These are phyloP conservation scores for Pachysolen tannophilus DNA, from an alignment of 805 yeast species.

Conservation along the genomic window DNA sequence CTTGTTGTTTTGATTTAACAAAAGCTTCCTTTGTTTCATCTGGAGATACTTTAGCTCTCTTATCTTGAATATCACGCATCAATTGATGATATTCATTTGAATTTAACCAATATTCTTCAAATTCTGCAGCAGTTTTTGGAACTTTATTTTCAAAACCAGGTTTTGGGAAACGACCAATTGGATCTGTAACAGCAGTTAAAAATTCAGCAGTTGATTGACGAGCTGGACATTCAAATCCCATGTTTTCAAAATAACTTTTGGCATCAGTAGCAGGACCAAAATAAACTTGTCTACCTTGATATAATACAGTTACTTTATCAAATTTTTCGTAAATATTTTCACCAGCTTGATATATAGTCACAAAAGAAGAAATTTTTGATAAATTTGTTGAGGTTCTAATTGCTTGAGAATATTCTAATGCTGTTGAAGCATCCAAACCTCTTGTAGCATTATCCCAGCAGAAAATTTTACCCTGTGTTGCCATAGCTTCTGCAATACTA, in stretches of 20 bases:
- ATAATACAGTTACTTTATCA: constrained; percentile 52
- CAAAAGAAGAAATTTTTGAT: constrained; percentile 46
- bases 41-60: constrained; percentile 1
- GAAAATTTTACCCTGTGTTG: constrained; percentile 54
- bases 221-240: constrained; percentile 59
- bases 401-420: constrained; percentile 64
- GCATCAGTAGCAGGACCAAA: constrained; percentile 52
- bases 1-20: constrained; percentile 26
- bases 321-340: constrained; percentile 56
- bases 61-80: constrained; percentile 19
- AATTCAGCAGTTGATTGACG: constrained; percentile 69
- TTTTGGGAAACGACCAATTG: constrained; percentile 44
- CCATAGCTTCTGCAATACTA: constrained; percentile 70
- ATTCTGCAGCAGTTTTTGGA: constrained; percentile 57
- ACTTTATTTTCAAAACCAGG: constrained; percentile 42
- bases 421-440: constrained; percentile 81
- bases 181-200: constrained; percentile 62
- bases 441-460: constrained; percentile 83
- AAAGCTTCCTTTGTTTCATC: constrained; percentile 26
- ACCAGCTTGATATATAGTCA: constrained; percentile 64
- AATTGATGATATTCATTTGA: constrained; percentile 39
- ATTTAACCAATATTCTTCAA: constrained; percentile 47
- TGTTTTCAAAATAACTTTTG: constrained; percentile 45
- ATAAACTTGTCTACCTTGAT: constrained; percentile 51
- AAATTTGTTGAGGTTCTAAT: constrained; percentile 54